Percentiles rank a stretch among this genome's conserved stretches.
phyloP scores from a whole-genome alignment of 1,284 basidiomycete species.

The Cystobasidiaceae sp. region DNA sequence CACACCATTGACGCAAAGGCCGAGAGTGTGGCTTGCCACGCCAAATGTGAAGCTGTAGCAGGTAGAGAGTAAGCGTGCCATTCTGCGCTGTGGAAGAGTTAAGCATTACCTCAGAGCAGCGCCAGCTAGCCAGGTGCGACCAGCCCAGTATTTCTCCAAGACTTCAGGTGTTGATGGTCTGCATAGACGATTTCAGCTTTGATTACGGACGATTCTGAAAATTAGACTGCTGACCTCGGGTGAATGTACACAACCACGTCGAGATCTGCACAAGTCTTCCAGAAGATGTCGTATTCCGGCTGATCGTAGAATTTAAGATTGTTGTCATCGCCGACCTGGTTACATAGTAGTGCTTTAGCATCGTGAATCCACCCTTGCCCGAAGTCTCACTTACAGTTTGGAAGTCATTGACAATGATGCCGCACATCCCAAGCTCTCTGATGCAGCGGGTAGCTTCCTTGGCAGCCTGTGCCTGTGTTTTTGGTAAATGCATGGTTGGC shows the following conservation, averaged over 20 bases:
- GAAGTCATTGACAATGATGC: constrained; percentile 21
- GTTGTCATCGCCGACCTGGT: constrained; percentile 13
- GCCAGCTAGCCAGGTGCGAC: constrained; percentile 16
- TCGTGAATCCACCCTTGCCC: neutral
- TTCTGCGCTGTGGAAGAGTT: neutral
- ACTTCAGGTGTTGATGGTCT: constrained; percentile 7
- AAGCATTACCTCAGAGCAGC: constrained; percentile 1
- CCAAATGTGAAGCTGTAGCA: constrained; percentile 6
- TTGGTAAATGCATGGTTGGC: neutral
- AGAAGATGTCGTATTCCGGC: constrained; percentile 13
- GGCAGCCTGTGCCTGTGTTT: constrained; percentile 7
- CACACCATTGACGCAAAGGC: constrained; percentile 4
- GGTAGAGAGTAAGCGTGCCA: neutral
- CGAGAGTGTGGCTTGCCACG: constrained; percentile 7
- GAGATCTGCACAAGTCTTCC: constrained; percentile 13
- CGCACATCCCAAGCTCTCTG: constrained; percentile 20
- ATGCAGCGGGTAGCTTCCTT: constrained; percentile 5
- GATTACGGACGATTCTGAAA: neutral
- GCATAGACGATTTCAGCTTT: neutral
- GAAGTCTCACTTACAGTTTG: neutral
- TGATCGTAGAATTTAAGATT: constrained; percentile 3
- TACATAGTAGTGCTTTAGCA: neutral
- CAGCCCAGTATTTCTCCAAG: constrained; percentile 3
- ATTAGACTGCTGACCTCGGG: neutral
- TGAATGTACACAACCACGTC: constrained; percentile 21